Evolutionary conservation across 352 stramenopile genomes (phyloP).

Genomic region (Globisporangium alternatum): DNA sequence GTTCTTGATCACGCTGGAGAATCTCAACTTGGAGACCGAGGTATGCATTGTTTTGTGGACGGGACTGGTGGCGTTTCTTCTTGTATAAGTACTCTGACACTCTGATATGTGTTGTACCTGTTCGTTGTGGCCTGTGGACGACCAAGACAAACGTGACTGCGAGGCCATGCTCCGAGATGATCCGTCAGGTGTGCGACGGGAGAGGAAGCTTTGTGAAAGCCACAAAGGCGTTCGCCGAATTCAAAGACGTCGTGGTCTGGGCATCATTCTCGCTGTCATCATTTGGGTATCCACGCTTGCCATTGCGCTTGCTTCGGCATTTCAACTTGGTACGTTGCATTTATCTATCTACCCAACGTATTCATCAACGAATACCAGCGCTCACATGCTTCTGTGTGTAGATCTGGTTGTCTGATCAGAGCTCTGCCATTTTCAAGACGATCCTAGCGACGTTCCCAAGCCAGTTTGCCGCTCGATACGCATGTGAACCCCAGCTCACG

Average conservation of each 20-base stretch:
- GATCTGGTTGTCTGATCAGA: slow-evolving; percentile 48
- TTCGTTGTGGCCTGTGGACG: not conserved
- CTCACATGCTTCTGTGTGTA: slow-evolving; percentile 9
- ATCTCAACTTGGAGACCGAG: slow-evolving; percentile 55
- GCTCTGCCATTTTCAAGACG: slow-evolving; percentile 31
- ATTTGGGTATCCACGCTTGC: slow-evolving; percentile 35
- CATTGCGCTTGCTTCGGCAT: slow-evolving; percentile 52
- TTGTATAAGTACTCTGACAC: not conserved
- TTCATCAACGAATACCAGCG: not conserved
- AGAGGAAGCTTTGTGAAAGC: slow-evolving; percentile 49
- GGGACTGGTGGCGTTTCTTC: not conserved
- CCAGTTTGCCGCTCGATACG: slow-evolving; percentile 29
- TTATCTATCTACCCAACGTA: not conserved
- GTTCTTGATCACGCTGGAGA: slow-evolving; percentile 49
- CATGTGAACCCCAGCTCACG: slow-evolving; percentile 16
- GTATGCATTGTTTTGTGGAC: slow-evolving; percentile 17
- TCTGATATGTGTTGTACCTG: not conserved
- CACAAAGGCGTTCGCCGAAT: slow-evolving; percentile 58
- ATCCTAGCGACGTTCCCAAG: slow-evolving; percentile 39
- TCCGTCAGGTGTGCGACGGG: slow-evolving; percentile 58
- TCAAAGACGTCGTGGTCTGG: slow-evolving; percentile 45
- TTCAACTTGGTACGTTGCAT: slow-evolving; percentile 49
- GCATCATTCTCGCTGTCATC: slow-evolving; percentile 46
- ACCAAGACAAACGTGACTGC: not conserved
- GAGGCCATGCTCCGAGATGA: slow-evolving; percentile 42